Evolutionary conservation across 2,329 filamentous ascomycete genomes (phyloP), one percentile per base, ranked within the genome.

Genomic region (Xylaria digitata): DNA sequence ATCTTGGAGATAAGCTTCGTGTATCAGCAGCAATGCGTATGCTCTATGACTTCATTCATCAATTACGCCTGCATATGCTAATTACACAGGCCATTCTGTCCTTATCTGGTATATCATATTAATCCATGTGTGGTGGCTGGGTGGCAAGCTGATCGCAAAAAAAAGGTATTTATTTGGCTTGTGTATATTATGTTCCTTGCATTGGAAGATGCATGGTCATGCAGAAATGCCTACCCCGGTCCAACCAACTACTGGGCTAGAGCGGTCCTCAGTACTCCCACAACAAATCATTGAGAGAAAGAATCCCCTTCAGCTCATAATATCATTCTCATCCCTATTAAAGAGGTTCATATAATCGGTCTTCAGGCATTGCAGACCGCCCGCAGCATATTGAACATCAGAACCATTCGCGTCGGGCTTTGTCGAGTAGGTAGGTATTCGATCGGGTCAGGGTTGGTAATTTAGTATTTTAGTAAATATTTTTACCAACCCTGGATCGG

Each of bases 31-130:
- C 26, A 13, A 17, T 46, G 26, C 26, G 26, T 17, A 19, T 59
- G 19, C 48, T 5, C 32, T 42, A 66, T 66, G 63, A 68, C 63
- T 63, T 66, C 66, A 68, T 63, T 54, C 42, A 26, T 48, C n/a
- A 40, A 45, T n/a, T n/a, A 21, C 17, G 4, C 13, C 19, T 30
- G 53, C 34, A 34, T 5, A 6, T 50, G n/a, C 30, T 7, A 13
- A 15, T 23, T n/a, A n/a, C n/a, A n/a, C n/a, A n/a, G n/a, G n/a
- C n/a, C n/a, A 30, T 26, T 42, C 26, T 26, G 5, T 26, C 26
- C 26, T 26, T 26, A 1, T 26, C 1, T 2, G n/a, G 1, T 19
- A 2, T n/a, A 13, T 6, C n/a, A 17, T 13, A 54, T 15, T 26
- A 42, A 54, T 23, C 42, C 23, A 8, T 37, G 34, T 11, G 17